phyloP scores from a whole-genome alignment of 2,329 filamentous ascomycete species.

The Didymella glomerata region DNA sequence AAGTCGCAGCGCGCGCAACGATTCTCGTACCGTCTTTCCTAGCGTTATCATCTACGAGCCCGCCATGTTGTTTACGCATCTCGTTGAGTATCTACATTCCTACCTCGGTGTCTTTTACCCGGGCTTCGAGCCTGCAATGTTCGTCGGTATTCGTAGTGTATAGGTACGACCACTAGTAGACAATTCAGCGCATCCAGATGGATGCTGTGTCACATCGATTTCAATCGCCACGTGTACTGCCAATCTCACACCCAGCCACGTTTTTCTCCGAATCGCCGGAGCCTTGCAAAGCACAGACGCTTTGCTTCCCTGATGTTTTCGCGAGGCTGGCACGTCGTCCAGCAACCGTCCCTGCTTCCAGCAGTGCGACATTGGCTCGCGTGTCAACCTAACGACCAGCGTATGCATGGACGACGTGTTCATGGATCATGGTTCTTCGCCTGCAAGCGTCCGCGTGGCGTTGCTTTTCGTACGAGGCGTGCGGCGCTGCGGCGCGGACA shows the following conservation, averaged over 20 bases:
- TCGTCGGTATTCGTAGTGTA: slow-evolving; percentile 8
- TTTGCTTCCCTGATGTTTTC: too few species aligned
- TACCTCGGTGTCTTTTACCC: background rate
- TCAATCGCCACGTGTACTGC: slow-evolving; percentile 4
- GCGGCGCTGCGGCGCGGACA: background rate
- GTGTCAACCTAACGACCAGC: slow-evolving; percentile 10
- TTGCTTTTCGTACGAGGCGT: slow-evolving; percentile 1
- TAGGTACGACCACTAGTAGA: background rate
- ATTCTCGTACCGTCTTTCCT: slow-evolving; percentile 4
- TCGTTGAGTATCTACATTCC: slow-evolving; percentile 1
- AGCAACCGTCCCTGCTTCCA: background rate
- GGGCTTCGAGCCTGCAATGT: background rate
- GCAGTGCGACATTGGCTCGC: slow-evolving; percentile 15
- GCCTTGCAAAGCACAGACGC: background rate
- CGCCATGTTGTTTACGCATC: slow-evolving; percentile 4
- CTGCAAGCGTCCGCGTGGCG: background rate
- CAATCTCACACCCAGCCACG: background rate
- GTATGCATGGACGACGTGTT: slow-evolving; percentile 6
- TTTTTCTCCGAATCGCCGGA: background rate
- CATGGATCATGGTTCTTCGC: background rate
- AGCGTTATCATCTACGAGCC: slow-evolving; percentile 2
- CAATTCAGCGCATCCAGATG: background rate
- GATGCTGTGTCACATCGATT: slow-evolving; percentile 13
- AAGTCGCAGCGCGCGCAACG: slow-evolving; percentile 23
- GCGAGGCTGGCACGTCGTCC: too few species aligned